Conservation (phyloP, 2,329 filamentous ascomycete species). For the Neodidymelliopsis sp. region DNA sequence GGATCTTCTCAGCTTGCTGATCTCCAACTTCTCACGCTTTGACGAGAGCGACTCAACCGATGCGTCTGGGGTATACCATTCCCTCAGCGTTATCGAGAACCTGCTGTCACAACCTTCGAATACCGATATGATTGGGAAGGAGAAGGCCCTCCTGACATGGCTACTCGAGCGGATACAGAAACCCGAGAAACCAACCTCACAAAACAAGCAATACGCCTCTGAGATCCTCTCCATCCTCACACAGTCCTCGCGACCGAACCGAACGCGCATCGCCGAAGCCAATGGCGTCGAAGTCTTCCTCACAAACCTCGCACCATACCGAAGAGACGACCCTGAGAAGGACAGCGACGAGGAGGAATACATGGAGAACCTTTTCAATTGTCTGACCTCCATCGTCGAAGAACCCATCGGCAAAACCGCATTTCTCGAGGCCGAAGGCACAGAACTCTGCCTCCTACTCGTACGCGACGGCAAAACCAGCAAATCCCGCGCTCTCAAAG, state of each 20-base stretch:
- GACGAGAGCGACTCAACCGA: constrained; percentile 78
- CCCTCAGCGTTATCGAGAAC: constrained; percentile 82
- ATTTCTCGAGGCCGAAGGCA: constrained; percentile 87
- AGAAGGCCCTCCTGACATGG: constrained; percentile 76
- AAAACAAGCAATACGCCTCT: constrained; percentile 95
- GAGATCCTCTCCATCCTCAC: constrained; percentile 90
- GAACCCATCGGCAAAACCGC: constrained; percentile 77
- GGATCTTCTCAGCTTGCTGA: constrained; percentile 76
- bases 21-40: constrained; percentile 79
- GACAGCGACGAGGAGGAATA: constrained; percentile 93
- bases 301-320: constrained; percentile 83
- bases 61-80: constrained; percentile 84
- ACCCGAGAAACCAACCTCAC: constrained; percentile 72
- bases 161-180: constrained; percentile 76
- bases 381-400: constrained; percentile 80
- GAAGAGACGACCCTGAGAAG: constrained; percentile 83
- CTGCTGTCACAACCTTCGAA: constrained; percentile 74
- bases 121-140: constrained; percentile 74
- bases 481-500: constrained; percentile 76
- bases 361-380: constrained; percentile 92
- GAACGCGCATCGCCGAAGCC: constrained; percentile 66
- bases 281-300: constrained; percentile 82
- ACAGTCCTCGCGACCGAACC: constrained; percentile 74
- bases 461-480: constrained; percentile 79
- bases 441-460: constrained; percentile 92